Percentiles rank a stretch among this genome's conserved stretches.
These are phyloP conservation scores for Rhizophagus sp. DNA, from an alignment of 192 early-diverging fungal genomes.

Conservation along the genomic window DNA sequence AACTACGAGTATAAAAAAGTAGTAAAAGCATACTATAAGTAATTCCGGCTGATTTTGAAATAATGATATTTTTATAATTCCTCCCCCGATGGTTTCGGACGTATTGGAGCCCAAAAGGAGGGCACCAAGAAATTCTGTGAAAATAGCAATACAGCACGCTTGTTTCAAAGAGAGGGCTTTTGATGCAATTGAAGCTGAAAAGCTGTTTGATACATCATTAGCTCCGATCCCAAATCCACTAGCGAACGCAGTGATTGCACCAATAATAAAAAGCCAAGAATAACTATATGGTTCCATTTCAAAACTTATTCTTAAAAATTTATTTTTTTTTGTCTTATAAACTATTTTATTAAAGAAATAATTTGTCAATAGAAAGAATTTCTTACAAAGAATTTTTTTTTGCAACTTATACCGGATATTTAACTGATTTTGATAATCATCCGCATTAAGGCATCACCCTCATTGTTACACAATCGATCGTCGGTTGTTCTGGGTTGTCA, in stretches of 20 bases:
- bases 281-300: slow-evolving; percentile 33
- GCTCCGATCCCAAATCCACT: slow-evolving; percentile 76
- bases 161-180: slow-evolving; percentile 45
- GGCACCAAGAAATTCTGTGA: background rate
- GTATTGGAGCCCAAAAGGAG: background rate
- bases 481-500: too few species aligned
- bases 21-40: background rate
- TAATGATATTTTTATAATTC: background rate
- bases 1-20: background rate
- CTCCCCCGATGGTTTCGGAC: background rate
- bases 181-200: slow-evolving; percentile 71
- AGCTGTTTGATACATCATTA: slow-evolving; percentile 79
- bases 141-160: background rate
- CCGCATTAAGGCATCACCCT: too few species aligned
- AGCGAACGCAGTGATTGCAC: slow-evolving; percentile 60
- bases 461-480: too few species aligned
- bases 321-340: too few species aligned
- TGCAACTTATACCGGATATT: too few species aligned
- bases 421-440: too few species aligned
- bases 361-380: too few species aligned
- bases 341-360: too few species aligned
- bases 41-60: background rate
- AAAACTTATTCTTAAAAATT: too few species aligned
- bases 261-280: slow-evolving; percentile 69
- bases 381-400: too few species aligned